Conservation (phyloP, 1,284 basidiomycete genomes). For the Cryptococcus jaspeensis region DNA sequence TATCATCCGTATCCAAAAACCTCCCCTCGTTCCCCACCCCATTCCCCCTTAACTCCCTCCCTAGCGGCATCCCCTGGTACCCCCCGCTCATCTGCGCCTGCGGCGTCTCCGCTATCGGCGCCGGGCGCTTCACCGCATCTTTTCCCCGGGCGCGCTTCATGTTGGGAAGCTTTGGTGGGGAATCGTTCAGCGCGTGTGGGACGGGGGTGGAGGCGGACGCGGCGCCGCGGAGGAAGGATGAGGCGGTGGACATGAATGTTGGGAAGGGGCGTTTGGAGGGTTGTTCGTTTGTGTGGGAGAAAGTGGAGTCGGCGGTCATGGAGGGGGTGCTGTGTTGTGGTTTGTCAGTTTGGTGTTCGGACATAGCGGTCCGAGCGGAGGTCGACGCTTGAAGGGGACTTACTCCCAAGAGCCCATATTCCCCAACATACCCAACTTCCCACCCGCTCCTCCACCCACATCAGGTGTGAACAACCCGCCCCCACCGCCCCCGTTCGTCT, state of each 20-base stretch:
- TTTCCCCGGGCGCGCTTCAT: conserved; percentile 46
- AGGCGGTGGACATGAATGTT: conserved; percentile 30
- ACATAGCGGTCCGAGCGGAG: neutral
- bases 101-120: conserved; percentile 16
- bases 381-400: conserved; percentile 10
- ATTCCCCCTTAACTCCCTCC: conserved; percentile 22
- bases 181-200: conserved; percentile 10
- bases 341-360: neutral
- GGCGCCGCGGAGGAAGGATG: conserved; percentile 18
- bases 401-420: conserved; percentile 36
- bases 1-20: conserved; percentile 12
- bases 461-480: conserved; percentile 76
- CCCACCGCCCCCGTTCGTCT: conserved; percentile 58
- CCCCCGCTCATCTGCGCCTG: conserved; percentile 10
- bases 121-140: conserved; percentile 18
- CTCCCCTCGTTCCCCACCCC: conserved; percentile 7
- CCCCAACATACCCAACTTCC: conserved; percentile 36
- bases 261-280: conserved; percentile 35
- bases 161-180: conserved; percentile 39
- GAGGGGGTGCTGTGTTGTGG: conserved; percentile 33
- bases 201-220: conserved; percentile 33
- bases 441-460: conserved; percentile 16
- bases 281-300: conserved; percentile 28
- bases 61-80: conserved; percentile 8
- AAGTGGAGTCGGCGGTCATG: conserved; percentile 37